Evolutionary conservation across 805 yeast genomes (phyloP), one percentile per base, ranked within the genome.

Genomic region (Lipomyces chichibuensis): DNA sequence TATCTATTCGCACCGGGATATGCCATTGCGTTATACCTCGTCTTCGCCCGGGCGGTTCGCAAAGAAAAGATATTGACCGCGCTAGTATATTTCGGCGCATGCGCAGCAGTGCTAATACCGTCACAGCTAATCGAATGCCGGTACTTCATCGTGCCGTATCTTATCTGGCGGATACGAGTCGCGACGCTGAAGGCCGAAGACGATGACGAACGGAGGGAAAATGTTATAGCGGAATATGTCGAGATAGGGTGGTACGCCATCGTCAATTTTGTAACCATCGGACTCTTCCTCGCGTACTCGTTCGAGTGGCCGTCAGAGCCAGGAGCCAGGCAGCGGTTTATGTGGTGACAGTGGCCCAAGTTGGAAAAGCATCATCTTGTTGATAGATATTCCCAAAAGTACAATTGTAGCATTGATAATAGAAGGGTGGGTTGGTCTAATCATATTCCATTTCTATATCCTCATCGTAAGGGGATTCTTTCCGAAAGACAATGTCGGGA

Each of bases 61-160:
- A 25, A 33, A 32, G 61, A 52, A 25, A 46, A 58, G 37, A 29
- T 55, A 25, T 54, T 71, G 39, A 57, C 59, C 8, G 67, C 69
- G 13, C 55, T 85, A 4, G 84, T 87, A 0, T 87, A 83, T 66
- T 63, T 86, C 1, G 77, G 78, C 0, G 88, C 92, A 55, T 80
- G 85, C 0, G 73, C 82, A 0, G 76, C 86, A 5, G 89, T 95
- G 0, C 81, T 95, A 25, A 84, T 90, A 0, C 97, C 98, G 25
- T 88, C 97, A 0, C 99, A 98, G 4, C 81, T 95, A 70, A 88
- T 95, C 74, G 99, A 95, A 77, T 97, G 98, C 59, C 84, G 99
- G 65, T 95, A 95, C 76, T 95, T 89, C 77, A 90, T 94, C 59
- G 73, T 92, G 4, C 98, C 98, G 3, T 87, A 85, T 75, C 76